A percentile compares a stretch with the other conserved stretches of the same genome.
Evolutionary conservation across 2,329 filamentous ascomycete species (phyloP).

Genomic region (Verticillium klebahnii): DNA sequence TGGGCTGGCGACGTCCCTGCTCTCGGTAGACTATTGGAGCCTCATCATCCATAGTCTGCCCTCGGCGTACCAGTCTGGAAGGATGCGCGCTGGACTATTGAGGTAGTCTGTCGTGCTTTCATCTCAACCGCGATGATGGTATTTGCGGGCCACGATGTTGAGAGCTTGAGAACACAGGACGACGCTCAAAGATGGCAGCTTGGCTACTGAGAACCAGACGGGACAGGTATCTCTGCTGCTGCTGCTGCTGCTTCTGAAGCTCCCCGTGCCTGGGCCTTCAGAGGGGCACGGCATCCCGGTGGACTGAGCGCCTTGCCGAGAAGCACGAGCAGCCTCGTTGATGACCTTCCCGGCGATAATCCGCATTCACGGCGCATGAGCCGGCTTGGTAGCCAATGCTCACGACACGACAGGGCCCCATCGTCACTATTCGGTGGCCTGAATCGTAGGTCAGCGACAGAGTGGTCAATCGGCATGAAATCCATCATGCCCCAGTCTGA

Average conservation of each 20-base stretch:
- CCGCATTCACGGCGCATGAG: not conserved
- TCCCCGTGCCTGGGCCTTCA: not conserved
- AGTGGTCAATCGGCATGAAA: too few species aligned
- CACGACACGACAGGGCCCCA: not conserved
- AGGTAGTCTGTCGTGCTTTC: not conserved
- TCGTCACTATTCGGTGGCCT: not conserved
- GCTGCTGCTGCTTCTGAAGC: not conserved
- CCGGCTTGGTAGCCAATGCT: not conserved
- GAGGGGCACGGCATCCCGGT: not conserved
- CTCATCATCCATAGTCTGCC: not conserved
- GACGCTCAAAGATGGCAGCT: not conserved
- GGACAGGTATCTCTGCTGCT: not conserved
- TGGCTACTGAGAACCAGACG: not conserved
- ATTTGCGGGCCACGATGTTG: not conserved
- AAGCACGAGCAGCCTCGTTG: not conserved
- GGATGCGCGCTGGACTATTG: not conserved
- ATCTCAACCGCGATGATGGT: not conserved
- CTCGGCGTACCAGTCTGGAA: not conserved
- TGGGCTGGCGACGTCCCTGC: not conserved
- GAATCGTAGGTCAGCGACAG: not conserved
- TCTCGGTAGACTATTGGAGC: not conserved
- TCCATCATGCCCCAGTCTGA: not conserved
- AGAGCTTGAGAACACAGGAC: not conserved
- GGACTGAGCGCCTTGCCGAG: not conserved
- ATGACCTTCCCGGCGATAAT: not conserved